Percentiles rank a stretch among this genome's conserved stretches.
Evolutionary conservation across 148 eudicot genomes (phyloP).

Genomic region (Camellia granthamiana): DNA sequence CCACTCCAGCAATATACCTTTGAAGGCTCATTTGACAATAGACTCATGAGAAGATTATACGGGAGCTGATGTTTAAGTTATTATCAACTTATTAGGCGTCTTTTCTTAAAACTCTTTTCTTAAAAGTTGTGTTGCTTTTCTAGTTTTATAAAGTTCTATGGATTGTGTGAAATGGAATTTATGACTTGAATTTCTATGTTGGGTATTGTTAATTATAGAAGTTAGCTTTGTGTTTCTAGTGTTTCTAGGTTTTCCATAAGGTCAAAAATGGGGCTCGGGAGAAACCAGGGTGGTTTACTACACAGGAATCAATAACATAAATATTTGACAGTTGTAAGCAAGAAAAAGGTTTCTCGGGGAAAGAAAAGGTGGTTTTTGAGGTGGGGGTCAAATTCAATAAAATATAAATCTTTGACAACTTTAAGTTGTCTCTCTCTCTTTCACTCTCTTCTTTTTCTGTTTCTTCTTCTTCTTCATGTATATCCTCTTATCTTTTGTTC

Average conservation of each 20-base stretch:
- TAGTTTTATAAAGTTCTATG: neutral
- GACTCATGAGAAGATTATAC: neutral
- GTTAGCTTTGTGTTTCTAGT: neutral
- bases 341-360: neutral
- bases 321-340: constrained; percentile 2
- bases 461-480: neutral
- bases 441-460: neutral
- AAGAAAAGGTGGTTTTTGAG: neutral
- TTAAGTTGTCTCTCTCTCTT: neutral
- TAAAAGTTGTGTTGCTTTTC: no score
- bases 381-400: neutral
- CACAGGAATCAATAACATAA: neutral
- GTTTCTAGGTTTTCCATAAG: neutral
- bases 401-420: neutral
- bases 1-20: neutral
- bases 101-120: neutral
- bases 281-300: neutral
- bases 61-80: neutral
- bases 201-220: neutral
- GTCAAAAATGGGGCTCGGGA: neutral
- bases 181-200: neutral
- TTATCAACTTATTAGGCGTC: neutral
- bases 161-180: neutral
- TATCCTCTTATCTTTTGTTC: neutral
- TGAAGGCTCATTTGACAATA: neutral